Evolutionary conservation across 495 filamentous ascomycete species (phyloP).

Genomic region (Letharia columbiana): DNA sequence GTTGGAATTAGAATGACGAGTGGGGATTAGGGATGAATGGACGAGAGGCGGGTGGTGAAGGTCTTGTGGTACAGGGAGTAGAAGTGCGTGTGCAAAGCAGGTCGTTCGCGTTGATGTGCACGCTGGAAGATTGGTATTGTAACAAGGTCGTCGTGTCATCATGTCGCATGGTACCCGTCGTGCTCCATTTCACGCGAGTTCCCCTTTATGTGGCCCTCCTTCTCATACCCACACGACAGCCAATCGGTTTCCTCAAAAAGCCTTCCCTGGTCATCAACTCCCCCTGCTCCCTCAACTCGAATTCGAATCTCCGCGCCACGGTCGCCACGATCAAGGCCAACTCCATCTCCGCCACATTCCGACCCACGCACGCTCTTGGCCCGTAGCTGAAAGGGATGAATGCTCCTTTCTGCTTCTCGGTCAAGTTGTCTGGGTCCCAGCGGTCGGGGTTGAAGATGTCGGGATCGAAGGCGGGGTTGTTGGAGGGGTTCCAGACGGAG

Average conservation of each 20-base stretch:
- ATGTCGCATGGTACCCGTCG: no score
- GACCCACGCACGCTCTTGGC: conserved; percentile 71
- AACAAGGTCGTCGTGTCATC: no score
- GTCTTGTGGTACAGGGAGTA: no score
- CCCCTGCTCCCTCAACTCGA: conserved; percentile 56
- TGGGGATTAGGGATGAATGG: no score
- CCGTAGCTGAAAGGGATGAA: conserved; percentile 86
- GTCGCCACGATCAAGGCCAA: conserved; percentile 71
- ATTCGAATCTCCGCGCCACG: conserved; percentile 68
- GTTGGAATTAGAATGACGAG: no score
- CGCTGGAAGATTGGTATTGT: no score
- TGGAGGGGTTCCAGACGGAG: conserved; percentile 71
- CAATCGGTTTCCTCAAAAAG: conserved; percentile 81
- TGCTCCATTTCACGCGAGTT: neutral
- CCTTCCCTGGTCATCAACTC: conserved; percentile 74
- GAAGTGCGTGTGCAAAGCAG: no score
- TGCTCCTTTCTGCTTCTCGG: conserved; percentile 58
- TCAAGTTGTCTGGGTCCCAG: conserved; percentile 51
- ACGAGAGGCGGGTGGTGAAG: no score
- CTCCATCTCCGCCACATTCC: conserved; percentile 92
- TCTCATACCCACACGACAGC: conserved; percentile 61
- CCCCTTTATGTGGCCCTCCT: conserved; percentile 27
- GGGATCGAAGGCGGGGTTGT: conserved; percentile 34
- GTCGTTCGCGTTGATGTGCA: no score
- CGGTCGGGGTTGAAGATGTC: conserved; percentile 77